Percentiles rank a stretch among this genome's conserved stretches.
Evolutionary conservation across 495 filamentous ascomycete genomes (phyloP).

Genomic region (Lindgomyces ingoldianus): DNA sequence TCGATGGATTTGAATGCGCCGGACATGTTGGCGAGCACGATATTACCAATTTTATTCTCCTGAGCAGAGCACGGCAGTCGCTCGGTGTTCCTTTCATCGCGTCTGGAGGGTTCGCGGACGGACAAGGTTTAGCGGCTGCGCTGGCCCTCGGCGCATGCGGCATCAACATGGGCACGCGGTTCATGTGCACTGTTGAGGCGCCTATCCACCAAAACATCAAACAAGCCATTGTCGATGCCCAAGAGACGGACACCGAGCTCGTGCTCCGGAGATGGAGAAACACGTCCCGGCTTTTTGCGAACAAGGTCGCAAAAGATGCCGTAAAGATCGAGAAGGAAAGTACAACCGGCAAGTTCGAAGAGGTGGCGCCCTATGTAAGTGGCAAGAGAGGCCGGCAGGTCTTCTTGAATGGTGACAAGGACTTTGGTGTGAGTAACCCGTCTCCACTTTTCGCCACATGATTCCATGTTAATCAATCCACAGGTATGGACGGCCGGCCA

Average conservation of each 20-base stretch:
- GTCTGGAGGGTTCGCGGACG: constrained; percentile 92
- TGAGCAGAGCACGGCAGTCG: constrained; percentile 80
- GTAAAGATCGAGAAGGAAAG: constrained; percentile 83
- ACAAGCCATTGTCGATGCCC: constrained; percentile 81
- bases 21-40: constrained; percentile 95
- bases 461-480: not conserved
- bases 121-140: constrained; percentile 91
- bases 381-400: constrained; percentile 90
- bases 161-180: constrained; percentile 94
- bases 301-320: constrained; percentile 81
- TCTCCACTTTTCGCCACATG: not conserved
- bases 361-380: constrained; percentile 86
- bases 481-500: constrained; percentile 73
- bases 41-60: constrained; percentile 96
- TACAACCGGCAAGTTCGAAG: constrained; percentile 82
- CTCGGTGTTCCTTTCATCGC: constrained; percentile 91
- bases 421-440: constrained; percentile 73
- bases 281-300: constrained; percentile 82
- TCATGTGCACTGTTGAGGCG: constrained; percentile 90
- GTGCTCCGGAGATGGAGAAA: constrained; percentile 92
- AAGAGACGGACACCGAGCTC: constrained; percentile 88
- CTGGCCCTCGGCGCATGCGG: constrained; percentile 87
- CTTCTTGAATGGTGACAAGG: constrained; percentile 86
- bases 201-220: constrained; percentile 95
- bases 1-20: constrained; percentile 97